These are phyloP conservation scores for Leccinum rimulosum DNA, from an alignment of 768 basidiomycete species.

Conservation along the genomic window DNA sequence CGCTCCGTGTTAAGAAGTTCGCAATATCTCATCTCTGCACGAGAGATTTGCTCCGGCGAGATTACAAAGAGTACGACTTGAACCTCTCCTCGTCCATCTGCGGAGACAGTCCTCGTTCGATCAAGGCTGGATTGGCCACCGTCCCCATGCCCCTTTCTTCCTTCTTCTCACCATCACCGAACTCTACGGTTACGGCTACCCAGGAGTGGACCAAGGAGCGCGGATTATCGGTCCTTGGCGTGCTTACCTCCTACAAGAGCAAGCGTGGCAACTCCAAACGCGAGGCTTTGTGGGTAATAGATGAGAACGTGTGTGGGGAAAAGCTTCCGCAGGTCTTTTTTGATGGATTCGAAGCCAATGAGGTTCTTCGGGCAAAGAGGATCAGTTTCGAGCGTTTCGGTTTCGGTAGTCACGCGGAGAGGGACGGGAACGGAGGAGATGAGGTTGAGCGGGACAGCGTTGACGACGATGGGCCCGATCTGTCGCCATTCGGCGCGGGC, in stretches of 20 bases:
- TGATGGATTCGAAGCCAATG: conserved; percentile 55
- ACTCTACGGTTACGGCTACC: conserved; percentile 16
- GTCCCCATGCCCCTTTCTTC: conserved; percentile 67
- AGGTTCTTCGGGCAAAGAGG: conserved; percentile 52
- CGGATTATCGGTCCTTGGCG: conserved; percentile 65
- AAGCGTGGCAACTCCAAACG: conserved; percentile 51
- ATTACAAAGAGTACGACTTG: conserved; percentile 86
- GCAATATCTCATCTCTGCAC: conserved; percentile 66
- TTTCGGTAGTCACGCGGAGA: conserved; percentile 5
- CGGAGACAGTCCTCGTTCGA: conserved; percentile 28
- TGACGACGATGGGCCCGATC: conserved; percentile 8
- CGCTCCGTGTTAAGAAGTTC: conserved; percentile 49
- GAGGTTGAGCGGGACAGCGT: conserved; percentile 6
- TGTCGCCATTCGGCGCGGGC: conserved; percentile 25
- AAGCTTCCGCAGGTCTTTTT: conserved; percentile 45
- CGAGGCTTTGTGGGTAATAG: conserved; percentile 71
- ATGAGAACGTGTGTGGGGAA: conserved; percentile 31
- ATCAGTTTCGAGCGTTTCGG: conserved; percentile 23
- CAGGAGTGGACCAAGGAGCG: conserved; percentile 66
- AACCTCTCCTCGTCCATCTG: conserved; percentile 34
- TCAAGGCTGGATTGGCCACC: conserved; percentile 77
- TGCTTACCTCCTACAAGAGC: conserved; percentile 69
- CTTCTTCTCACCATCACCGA: conserved; percentile 34
- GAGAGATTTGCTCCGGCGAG: conserved; percentile 82
- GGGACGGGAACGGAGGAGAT: conserved; percentile 13